Conservation (phyloP, 257 asterid species). For the Ophiorrhiza pumila region DNA sequence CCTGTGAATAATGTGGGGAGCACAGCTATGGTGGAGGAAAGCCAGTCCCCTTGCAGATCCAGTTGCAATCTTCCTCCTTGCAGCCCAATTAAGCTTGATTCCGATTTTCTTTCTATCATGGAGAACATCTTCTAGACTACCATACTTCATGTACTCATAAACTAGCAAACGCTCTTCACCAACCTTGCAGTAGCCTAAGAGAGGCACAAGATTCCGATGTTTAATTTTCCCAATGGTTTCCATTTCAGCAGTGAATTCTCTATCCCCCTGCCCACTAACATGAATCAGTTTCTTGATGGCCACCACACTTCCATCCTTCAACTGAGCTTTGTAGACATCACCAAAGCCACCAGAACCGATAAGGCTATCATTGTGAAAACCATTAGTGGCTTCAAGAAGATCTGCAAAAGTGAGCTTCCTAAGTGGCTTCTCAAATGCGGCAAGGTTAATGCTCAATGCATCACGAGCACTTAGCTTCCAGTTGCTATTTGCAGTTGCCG, state of each 20-base stretch:
- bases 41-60: constrained; percentile 94
- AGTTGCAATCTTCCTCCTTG: constrained; percentile 71
- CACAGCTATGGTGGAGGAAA: constrained; percentile 83
- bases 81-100: constrained; percentile 65
- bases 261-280: constrained; percentile 84
- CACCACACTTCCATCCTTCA: constrained; percentile 78
- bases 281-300: constrained; percentile 88
- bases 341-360: constrained; percentile 96
- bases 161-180: constrained; percentile 85
- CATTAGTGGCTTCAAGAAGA: constrained; percentile 82
- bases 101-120: constrained; percentile 62
- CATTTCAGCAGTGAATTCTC: constrained; percentile 95
- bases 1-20: constrained; percentile 84
- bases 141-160: constrained; percentile 90
- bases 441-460: constrained; percentile 65
- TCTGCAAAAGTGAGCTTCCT: constrained; percentile 86
- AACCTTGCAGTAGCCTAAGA: constrained; percentile 80
- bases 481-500: constrained; percentile 55
- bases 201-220: constrained; percentile 83
- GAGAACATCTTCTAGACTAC: constrained; percentile 84
- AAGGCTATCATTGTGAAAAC: constrained; percentile 68
- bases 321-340: constrained; percentile 80
- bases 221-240: constrained; percentile 92
- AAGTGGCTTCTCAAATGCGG: constrained; percentile 84
- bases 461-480: constrained; percentile 80